Evolutionary conservation across 768 basidiomycete genomes (phyloP).

Genomic region (Botryobasidium botryosum): DNA sequence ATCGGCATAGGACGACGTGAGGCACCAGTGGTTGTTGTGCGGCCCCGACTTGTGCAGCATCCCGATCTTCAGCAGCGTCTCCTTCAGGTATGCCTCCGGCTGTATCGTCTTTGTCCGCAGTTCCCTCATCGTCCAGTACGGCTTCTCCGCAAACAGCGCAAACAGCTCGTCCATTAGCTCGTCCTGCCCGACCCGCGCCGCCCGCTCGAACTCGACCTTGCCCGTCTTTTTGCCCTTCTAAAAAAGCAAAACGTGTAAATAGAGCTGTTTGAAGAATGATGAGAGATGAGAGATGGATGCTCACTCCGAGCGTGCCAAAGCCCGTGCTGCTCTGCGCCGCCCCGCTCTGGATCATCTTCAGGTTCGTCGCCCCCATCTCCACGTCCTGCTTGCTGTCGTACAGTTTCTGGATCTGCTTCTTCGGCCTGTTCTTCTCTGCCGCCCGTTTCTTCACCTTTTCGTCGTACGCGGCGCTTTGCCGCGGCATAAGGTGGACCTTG

Average conservation of each 20-base stretch:
- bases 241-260: not conserved
- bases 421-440: constrained; percentile 10
- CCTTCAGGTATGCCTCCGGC: constrained; percentile 20
- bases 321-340: constrained; percentile 9
- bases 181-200: constrained; percentile 22
- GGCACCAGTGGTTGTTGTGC: constrained; percentile 1
- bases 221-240: not conserved
- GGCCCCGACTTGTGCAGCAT: constrained; percentile 15
- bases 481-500: constrained; percentile 9
- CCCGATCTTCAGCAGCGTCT: constrained; percentile 18
- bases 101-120: constrained; percentile 18
- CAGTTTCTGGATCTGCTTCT: constrained; percentile 8
- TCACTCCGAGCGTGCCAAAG: not conserved
- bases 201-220: constrained; percentile 13
- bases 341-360: constrained; percentile 13
- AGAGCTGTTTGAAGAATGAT: not conserved
- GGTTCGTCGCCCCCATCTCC: constrained; percentile 4
- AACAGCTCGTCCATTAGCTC: constrained; percentile 25
- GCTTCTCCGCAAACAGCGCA: constrained; percentile 20
- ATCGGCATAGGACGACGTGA: constrained; percentile 3
- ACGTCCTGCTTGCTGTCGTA: constrained; percentile 7
- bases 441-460: constrained; percentile 10
- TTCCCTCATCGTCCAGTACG: constrained; percentile 22
- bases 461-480: constrained; percentile 9
- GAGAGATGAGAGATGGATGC: not conserved